Base-by-base conservation (phyloP, 768 basidiomycete species). In the Boletellus emodensis region DNA sequence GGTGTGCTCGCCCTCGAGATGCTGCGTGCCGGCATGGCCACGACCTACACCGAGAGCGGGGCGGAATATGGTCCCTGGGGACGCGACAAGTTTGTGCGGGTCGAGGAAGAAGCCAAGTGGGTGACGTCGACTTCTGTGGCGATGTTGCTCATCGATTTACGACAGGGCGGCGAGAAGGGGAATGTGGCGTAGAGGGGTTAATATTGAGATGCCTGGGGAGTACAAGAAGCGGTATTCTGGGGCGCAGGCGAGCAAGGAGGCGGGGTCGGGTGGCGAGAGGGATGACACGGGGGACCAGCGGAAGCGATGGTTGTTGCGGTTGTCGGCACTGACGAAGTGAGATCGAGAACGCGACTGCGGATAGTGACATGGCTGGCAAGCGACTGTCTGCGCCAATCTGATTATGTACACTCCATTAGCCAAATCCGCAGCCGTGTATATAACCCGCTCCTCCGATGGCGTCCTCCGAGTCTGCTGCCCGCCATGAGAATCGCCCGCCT, bases 51-150 rank as follows among this genome's bases (percentile, higher is more conserved):
- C 48, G 85, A 87, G 65, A 74, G 78, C 9, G 88, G 87, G 3
- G 91, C 88, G 14, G 87, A 87, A 58, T 89, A 94, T 54, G 92
- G 92, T 1, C 68, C 73, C 18, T 75, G 74, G 70, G 82, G 84
- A 2, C 79, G 86, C 50, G 85, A 83, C 3, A 72, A 70, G 40
- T 88, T 86, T 66, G 62, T 87, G 37, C 69, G 69, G 14, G 61
- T 83, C 4, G 85, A 94, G 66, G 71, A 68, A 1, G 73, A 80
- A 55, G 90, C 91, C 1, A 84, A 76, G 91, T 90, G 6, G 30
- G 30, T 30, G 30, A 3, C 10, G 7, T 30, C 30, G 30, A 30
- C 10, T 30, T 7, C 3, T 8, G 3, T 11, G 10, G 7, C 2
- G 30, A 30, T 7, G 30, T 30, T 30, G 10, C 30, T 30, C 30